Base-by-base conservation (phyloP, 495 filamentous ascomycete genomes). In the Cryomyces antarcticus region DNA sequence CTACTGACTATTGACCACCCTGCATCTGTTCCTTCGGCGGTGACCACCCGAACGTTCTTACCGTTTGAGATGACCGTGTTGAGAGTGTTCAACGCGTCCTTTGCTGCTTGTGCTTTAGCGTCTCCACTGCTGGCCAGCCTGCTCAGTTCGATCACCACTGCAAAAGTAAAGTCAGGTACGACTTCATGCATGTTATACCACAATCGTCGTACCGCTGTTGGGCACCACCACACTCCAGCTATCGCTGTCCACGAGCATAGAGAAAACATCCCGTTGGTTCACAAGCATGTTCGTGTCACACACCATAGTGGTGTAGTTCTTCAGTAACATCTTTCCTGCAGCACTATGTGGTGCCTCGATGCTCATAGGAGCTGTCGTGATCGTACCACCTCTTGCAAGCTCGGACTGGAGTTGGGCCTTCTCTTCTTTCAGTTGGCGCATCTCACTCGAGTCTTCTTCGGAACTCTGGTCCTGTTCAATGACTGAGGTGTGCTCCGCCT, bases 211-310 rank as follows among this genome's bases (percentile, higher is more conserved):
- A 47, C 46, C 48, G 27, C 41, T 29, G 24, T 51, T 39, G 1
- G 48, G 45, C 11, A 47, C 31, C 3, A 47, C 48, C 3, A 47
- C 42, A n/a, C 31, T 27, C 41, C 45, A 47, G 0, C 33, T 36
- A 3, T 37, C 44, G 17, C 28, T 31, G 11, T 51, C 31, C 11
- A 39, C 13, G 30, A 47, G 29, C 5, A 36, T 5, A 27, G 12
- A 31, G 41, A 47, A 47, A 7, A 51, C 37, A 37, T 46, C 40
- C 10, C 35, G 37, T 28, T 51, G 37, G 5, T 37, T 47, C 24
- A 47, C 24, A n/a, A 47, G 37, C 12, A 47, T 28, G 30, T 41
- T 42, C 10, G 48, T 47, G 27, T 51, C 45, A 28, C 45, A 46
- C 6, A 51, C 45, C 7, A 51, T 24, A 24, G 17, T 2, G 17